Base-by-base conservation (phyloP, 1,284 basidiomycete species). In the Boletellus dicymbophilus region DNA sequence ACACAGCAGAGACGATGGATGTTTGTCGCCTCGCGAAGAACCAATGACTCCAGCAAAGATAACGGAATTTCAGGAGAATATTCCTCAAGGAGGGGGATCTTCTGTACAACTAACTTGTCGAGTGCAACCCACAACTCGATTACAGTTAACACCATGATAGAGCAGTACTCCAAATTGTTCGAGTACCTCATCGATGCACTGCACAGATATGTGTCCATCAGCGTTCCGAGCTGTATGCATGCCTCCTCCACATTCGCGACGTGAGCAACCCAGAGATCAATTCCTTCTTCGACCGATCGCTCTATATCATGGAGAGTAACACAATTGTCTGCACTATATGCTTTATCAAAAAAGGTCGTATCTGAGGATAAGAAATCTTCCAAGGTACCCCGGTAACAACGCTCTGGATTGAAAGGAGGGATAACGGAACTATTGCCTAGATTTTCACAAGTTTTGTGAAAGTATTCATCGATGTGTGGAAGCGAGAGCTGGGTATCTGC, bases 241-340 rank as follows among this genome's bases (percentile, higher is more conserved):
- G 44, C 37, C 12, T 38, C 27, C 3, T 20, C 21, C 3, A 42
- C 39, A 37, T 52, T n/a, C 12, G 33, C 36, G 47, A 62, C 51
- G 1, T 27, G 6, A 4, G 41, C 37, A 5, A 71, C 44, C 71
- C 71, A 72, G 13, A 20, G 38, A 23, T 67, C 66, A 3, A 74
- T 42, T 15, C 46, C 46, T 2, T 62, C 46, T 12, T 61, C 43
- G 12, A 73, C 58, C 3, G 57, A 49, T 23, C 37, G 42, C 51
- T 74, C 72, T 7, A 76, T 61, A 46, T 75, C 72, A 16, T 53
- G 57, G 0, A 72, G 58, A 3, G 64, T 57, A 12, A 62, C 4
- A 26, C 49, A 39, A 4, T 58, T 28, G 15, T 68, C 51, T 0
- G 38, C 37, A 11, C 6, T 0, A 27, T 48, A 52, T 6, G 39